Evolutionary conservation across 768 basidiomycete genomes (phyloP).

Genomic region (Pulveroboletus ravenelii): DNA sequence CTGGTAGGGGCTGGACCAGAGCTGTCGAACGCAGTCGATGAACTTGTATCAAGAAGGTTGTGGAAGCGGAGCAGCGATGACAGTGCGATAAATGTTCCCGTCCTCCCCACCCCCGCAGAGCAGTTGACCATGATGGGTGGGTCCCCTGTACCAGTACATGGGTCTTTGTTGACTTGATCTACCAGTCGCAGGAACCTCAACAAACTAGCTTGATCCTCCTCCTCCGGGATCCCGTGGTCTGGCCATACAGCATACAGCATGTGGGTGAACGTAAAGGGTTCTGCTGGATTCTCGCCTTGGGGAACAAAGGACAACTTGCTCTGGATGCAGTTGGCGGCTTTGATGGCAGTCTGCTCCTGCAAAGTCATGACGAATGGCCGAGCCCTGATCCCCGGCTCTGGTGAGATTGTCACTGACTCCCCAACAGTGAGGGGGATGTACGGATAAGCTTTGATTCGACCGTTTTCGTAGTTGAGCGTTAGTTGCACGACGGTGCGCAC

Average conservation of each 20-base stretch:
- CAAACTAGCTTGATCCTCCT: conserved; percentile 54
- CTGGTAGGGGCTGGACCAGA: conserved; percentile 31
- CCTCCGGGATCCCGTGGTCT: conserved; percentile 75
- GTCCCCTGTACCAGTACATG: conserved; percentile 18
- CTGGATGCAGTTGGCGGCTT: conserved; percentile 56
- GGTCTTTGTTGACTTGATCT: conserved; percentile 54
- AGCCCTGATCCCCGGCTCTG: conserved; percentile 40
- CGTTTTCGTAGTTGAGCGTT: conserved; percentile 65
- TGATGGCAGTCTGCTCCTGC: conserved; percentile 38
- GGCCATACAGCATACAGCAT: conserved; percentile 77
- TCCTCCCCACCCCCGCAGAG: conserved; percentile 84
- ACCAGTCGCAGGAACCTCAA: conserved; percentile 62
- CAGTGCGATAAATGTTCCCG: conserved; percentile 80
- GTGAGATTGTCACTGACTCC: conserved; percentile 40
- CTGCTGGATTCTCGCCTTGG: conserved; percentile 24
- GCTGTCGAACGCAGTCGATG: conserved; percentile 18
- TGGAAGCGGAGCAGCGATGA: conserved; percentile 70
- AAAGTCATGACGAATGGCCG: conserved; percentile 58
- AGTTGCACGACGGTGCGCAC: conserved; percentile 80
- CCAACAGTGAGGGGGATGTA: conserved; percentile 70
- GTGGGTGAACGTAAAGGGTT: conserved; percentile 58
- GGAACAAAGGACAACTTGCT: conserved; percentile 56
- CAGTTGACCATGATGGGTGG: conserved; percentile 82
- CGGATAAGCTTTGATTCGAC: conserved; percentile 66
- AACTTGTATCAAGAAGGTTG: conserved; percentile 37